These are phyloP conservation scores for Fusarium longipes DNA, from an alignment of 2,329 filamentous ascomycete genomes.

Conservation along the genomic window DNA sequence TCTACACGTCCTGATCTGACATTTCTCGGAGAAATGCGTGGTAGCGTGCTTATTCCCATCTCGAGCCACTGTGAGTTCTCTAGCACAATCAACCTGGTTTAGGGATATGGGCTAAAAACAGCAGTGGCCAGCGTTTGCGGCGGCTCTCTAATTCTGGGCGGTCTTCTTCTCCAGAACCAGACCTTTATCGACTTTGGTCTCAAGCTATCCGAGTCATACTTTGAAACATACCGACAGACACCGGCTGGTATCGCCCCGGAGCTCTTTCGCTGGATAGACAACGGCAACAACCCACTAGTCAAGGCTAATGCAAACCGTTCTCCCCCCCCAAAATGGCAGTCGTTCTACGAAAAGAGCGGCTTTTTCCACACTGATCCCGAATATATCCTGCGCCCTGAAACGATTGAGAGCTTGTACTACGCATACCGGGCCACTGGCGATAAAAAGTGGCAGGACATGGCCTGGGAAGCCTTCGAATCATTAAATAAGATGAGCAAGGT, in stretches of 20 bases:
- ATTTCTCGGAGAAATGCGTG: conserved; percentile 5
- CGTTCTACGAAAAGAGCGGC: conserved; percentile 29
- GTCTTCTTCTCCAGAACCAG: background rate
- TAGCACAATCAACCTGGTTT: rapidly evolving
- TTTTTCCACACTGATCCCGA: conserved; percentile 24
- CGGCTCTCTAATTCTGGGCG: background rate
- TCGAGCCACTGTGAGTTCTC: conserved; percentile 10
- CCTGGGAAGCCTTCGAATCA: conserved; percentile 29
- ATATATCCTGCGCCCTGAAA: conserved; percentile 36
- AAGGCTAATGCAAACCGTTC: conserved; percentile 16
- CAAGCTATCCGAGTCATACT: background rate
- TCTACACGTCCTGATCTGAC: conserved; percentile 6
- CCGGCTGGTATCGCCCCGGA: conserved; percentile 32
- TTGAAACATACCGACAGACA: conserved; percentile 33
- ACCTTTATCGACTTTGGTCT: conserved; percentile 11
- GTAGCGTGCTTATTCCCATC: background rate
- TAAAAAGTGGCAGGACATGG: conserved; percentile 30
- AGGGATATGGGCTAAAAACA: background rate
- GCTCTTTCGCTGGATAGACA: conserved; percentile 36
- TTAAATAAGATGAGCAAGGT: conserved; percentile 20
- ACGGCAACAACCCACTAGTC: conserved; percentile 19
- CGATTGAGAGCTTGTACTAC: conserved; percentile 35
- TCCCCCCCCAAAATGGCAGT: conserved; percentile 11
- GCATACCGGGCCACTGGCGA: conserved; percentile 35
- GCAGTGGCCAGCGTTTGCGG: conserved; percentile 18